A percentile compares a stretch with the other conserved stretches of the same genome.
Conservation (phyloP, 306 rosid genomes). For the Glycine tomentella region DNA sequence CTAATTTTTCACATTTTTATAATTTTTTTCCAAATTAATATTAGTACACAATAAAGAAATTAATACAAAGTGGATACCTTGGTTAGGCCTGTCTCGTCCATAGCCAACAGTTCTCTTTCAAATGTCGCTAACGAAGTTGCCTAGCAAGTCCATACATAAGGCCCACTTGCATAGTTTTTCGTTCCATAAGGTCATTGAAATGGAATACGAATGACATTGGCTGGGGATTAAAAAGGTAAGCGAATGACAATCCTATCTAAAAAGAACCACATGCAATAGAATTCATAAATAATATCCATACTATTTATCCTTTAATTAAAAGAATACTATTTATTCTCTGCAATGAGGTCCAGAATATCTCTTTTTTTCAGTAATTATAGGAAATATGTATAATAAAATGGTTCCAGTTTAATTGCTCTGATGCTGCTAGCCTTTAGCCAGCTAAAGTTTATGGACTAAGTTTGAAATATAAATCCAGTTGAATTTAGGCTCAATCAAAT, state of each 20-base stretch:
- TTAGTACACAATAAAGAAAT: too few relatives aligned
- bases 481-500: too few relatives aligned
- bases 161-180: too few relatives aligned
- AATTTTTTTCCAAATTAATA: too few relatives aligned
- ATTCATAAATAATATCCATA: too few relatives aligned
- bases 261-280: not conserved
- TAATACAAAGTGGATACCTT: too few relatives aligned
- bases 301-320: not conserved
- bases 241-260: not conserved
- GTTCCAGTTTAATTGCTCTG: not conserved
- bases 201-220: not conserved
- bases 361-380: not conserved
- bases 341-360: not conserved
- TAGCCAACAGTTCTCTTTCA: too few relatives aligned
- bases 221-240: not conserved
- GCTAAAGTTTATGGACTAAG: not conserved
- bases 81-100: too few relatives aligned
- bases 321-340: not conserved
- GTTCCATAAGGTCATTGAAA: too few relatives aligned
- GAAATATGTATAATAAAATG: not conserved
- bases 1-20: too few relatives aligned
- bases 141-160: not conserved
- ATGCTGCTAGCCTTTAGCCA: not conserved
- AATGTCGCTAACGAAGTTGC: not conserved
- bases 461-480: not conserved